Evolutionary conservation across 441 rosid genomes (phyloP), one percentile per base, ranked within the genome.

Genomic region (Populus hybrid): DNA sequence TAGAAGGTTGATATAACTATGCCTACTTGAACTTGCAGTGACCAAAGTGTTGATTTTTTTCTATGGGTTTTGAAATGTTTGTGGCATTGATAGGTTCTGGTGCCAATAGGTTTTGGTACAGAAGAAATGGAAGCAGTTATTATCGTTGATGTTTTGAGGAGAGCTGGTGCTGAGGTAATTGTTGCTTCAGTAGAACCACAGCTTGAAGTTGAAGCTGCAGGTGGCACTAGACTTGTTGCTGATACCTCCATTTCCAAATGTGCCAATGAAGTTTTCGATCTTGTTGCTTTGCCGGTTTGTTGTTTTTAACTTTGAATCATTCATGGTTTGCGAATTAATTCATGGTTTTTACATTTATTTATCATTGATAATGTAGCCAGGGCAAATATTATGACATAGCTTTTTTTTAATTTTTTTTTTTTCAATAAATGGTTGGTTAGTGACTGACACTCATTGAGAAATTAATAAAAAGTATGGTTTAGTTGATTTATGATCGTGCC

Each of bases 71-170:
- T 81, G 34, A 40, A 24, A 23, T 50, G 26, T 26, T 21, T 66
- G 21, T 80, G 77, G 65, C 73, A 0, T 67, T 32, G 71, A 19
- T 80, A 95, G 99, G 97, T 92, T 71, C 87, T 95, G 81, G 87
- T 95, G 79, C 99, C 98, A 57, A 85, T 95, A 80, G 98, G 92
- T 38, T 89, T 84, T 80, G 99, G 98, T 67, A 90, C 94, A 6
- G 99, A 95, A 84, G 99, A 92, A 80, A 93, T 95, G 88, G 98
- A 95, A 84, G 99, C 93, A 82, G 97, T 95, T 36, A 88, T 92
- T 74, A 71, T 92, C 61, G 82, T 88, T 78, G 89, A 89, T 83
- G 98, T 93, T 80, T 81, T 93, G 80, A 90, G 98, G 6, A 87
- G 96, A 80, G 99, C 97, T 70, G 99, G 99, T 50, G 99, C 99